These are phyloP conservation scores for Ascochyta rabiei DNA, from an alignment of 2,329 filamentous ascomycete species.

Conservation along the genomic window DNA sequence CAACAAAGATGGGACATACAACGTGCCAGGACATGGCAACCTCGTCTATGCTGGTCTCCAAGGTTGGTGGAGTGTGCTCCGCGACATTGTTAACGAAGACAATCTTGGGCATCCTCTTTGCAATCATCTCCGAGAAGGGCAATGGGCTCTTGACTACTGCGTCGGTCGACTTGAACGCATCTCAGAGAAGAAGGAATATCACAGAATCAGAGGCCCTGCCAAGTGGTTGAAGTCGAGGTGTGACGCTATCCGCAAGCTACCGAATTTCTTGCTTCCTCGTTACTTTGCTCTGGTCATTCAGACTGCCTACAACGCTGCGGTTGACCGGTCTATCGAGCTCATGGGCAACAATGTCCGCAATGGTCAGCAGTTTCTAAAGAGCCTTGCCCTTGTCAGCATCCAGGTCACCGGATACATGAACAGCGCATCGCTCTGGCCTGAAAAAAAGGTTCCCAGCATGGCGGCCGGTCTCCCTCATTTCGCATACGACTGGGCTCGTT, in stretches of 20 bases:
- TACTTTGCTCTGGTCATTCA: conserved; percentile 92
- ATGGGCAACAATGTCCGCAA: conserved; percentile 78
- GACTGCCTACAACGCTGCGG: conserved; percentile 84
- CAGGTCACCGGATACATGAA: conserved; percentile 90
- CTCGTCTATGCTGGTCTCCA: conserved; percentile 96
- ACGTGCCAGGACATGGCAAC: conserved; percentile 80
- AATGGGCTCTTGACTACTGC: conserved; percentile 92
- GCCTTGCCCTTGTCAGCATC: conserved; percentile 86
- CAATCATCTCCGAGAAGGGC: conserved; percentile 86
- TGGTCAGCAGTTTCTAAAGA: conserved; percentile 88
- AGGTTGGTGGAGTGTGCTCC: conserved; percentile 95
- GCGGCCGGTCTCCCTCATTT: conserved; percentile 96
- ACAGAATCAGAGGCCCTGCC: conserved; percentile 68
- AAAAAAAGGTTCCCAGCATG: conserved; percentile 81
- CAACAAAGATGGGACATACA: conserved; percentile 85
- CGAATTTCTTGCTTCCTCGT: conserved; percentile 86
- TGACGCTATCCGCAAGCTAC: conserved; percentile 81
- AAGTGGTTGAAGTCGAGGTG: conserved; percentile 85
- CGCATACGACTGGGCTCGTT: conserved; percentile 89
- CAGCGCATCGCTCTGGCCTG: conserved; percentile 88
- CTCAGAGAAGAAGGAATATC: conserved; percentile 66
- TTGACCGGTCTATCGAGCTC: conserved; percentile 76
- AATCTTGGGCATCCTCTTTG: conserved; percentile 92
- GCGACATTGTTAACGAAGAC: conserved; percentile 84
- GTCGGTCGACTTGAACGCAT: conserved; percentile 77